These are phyloP conservation scores for Podospora australis DNA, from an alignment of 495 filamentous ascomycete species.

Conservation along the genomic window DNA sequence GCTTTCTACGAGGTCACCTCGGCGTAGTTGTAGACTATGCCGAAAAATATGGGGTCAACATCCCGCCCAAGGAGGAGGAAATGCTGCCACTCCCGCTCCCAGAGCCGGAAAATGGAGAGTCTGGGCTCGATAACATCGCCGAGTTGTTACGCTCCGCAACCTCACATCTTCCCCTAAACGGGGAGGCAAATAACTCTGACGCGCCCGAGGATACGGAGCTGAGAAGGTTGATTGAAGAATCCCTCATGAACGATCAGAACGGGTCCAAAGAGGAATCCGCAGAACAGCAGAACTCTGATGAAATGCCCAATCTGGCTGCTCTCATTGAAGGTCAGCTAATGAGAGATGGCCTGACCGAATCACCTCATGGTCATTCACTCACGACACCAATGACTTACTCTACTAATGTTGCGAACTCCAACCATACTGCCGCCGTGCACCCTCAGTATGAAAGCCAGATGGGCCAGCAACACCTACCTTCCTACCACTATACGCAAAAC, in stretches of 20 bases:
- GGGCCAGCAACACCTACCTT: slow-evolving; percentile 10
- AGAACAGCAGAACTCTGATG: slow-evolving; percentile 4
- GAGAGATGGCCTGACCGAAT: slow-evolving; percentile 7
- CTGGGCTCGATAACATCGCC: slow-evolving; percentile 29
- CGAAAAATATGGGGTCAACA: slow-evolving; percentile 34
- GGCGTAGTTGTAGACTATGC: slow-evolving; percentile 53
- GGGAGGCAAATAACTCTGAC: slow-evolving; percentile 6
- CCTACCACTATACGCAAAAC: slow-evolving; percentile 21
- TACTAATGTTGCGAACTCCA: neutral
- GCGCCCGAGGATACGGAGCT: slow-evolving; percentile 11
- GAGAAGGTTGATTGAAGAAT: slow-evolving; percentile 22
- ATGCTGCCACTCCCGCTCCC: slow-evolving; percentile 7
- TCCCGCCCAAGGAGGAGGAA: slow-evolving; percentile 27
- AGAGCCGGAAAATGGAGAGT: slow-evolving; percentile 6
- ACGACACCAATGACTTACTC: slow-evolving; percentile 7
- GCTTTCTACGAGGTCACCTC: slow-evolving; percentile 70
- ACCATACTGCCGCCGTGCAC: slow-evolving; percentile 2
- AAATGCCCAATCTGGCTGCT: slow-evolving; percentile 16
- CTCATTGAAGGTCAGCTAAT: slow-evolving; percentile 22
- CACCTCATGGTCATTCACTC: slow-evolving; percentile 14
- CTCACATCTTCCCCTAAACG: slow-evolving; percentile 10
- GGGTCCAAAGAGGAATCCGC: slow-evolving; percentile 9
- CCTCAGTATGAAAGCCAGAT: slow-evolving; percentile 15
- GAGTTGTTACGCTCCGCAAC: slow-evolving; percentile 21
- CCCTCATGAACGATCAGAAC: slow-evolving; percentile 10